Percentiles rank a stretch among this genome's conserved stretches.
Conservation (phyloP, 2,329 filamentous ascomycete genomes). For the Helicocarpus griseus region DNA sequence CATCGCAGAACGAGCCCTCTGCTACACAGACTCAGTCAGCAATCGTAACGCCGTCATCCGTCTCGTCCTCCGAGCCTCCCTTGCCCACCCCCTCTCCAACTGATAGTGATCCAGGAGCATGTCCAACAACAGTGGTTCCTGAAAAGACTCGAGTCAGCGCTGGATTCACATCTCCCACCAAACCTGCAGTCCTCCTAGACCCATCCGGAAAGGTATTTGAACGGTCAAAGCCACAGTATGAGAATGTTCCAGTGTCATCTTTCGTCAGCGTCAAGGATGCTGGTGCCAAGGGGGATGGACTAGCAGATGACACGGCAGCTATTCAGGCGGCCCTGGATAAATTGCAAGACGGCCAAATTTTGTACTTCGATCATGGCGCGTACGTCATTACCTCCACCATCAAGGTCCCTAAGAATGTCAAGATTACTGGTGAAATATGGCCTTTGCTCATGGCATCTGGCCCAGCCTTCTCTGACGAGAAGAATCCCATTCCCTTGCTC, state of each 20-base stretch:
- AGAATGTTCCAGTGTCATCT: conserved; percentile 51
- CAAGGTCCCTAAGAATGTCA: conserved; percentile 60
- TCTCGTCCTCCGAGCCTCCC: conserved; percentile 7
- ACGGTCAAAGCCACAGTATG: conserved; percentile 83
- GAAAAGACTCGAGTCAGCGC: conserved; percentile 47
- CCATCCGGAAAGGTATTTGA: conserved; percentile 62
- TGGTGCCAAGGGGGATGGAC: conserved; percentile 80
- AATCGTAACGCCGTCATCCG: conserved; percentile 4
- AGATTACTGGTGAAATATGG: conserved; percentile 87
- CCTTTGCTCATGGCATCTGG: conserved; percentile 80
- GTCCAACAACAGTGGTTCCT: conserved; percentile 22
- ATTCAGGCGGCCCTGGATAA: conserved; percentile 70
- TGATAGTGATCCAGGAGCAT: neutral
- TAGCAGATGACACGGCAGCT: conserved; percentile 74
- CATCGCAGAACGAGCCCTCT: neutral
- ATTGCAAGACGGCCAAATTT: conserved; percentile 47
- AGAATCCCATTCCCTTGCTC: conserved; percentile 73
- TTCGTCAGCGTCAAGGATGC: conserved; percentile 76
- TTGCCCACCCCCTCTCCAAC: conserved; percentile 11
- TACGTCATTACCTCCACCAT: conserved; percentile 54
- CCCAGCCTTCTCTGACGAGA: conserved; percentile 59
- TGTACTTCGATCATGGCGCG: conserved; percentile 56
- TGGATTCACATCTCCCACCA: conserved; percentile 45
- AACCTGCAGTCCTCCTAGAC: conserved; percentile 58
- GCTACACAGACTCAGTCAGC: neutral